phyloP scores from a whole-genome alignment of 1,284 basidiomycete species.

The Entoloma clypeatum region DNA sequence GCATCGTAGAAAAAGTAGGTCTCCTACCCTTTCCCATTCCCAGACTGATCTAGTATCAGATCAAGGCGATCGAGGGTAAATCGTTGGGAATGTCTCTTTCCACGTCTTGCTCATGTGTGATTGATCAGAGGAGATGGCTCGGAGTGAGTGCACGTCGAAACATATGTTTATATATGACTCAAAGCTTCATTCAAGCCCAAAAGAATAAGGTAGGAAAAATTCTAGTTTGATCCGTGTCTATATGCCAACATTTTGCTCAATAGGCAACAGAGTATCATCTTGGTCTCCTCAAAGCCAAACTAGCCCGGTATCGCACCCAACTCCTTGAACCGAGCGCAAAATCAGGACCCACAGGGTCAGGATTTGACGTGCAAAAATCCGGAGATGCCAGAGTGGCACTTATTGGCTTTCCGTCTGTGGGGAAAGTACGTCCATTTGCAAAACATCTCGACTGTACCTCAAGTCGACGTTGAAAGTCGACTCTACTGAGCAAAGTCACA shows the following conservation, averaged over 20 bases:
- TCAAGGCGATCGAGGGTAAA: constrained; percentile 91
- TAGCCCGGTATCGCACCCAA: constrained; percentile 89
- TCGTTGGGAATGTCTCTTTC: constrained; percentile 5
- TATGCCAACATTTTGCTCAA: constrained; percentile 24
- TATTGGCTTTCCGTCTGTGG: constrained; percentile 94
- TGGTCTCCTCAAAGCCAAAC: constrained; percentile 84
- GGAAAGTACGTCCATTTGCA: constrained; percentile 53
- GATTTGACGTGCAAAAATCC: constrained; percentile 93
- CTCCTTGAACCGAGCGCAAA: constrained; percentile 83
- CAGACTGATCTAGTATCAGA: constrained; percentile 42
- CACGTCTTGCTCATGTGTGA: not conserved
- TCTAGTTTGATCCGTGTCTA: constrained; percentile 6
- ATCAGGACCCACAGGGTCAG: constrained; percentile 78
- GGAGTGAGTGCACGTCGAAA: constrained; percentile 56
- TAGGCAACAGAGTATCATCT: constrained; percentile 92
- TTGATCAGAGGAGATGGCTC: constrained; percentile 85
- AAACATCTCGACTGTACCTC: not conserved
- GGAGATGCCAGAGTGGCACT: constrained; percentile 92
- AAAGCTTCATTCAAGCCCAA: constrained; percentile 55
- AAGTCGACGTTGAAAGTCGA: constrained; percentile 56
- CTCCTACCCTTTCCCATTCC: not conserved
- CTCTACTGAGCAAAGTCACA: constrained; percentile 87
- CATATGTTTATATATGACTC: constrained; percentile 9
- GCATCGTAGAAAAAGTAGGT: constrained; percentile 82
- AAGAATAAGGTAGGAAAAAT: constrained; percentile 72